A percentile compares a stretch with the other conserved stretches of the same genome.
Evolutionary conservation across 106 monocot genomes (phyloP).

Genomic region (Narthecium ossifragum): DNA sequence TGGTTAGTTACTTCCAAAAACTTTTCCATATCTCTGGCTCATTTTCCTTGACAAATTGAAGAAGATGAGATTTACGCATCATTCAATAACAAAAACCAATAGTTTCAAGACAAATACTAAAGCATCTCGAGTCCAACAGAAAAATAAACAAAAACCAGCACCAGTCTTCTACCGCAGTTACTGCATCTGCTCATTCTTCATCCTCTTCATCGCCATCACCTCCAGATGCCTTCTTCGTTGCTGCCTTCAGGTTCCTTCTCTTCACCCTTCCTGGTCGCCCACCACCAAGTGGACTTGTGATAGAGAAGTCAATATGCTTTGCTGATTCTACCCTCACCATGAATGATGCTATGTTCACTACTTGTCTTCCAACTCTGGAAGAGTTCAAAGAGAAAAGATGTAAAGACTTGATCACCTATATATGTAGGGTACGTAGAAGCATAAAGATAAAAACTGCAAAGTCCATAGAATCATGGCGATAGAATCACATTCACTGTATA

Average conservation of each 20-base stretch:
- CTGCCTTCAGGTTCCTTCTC: constrained; percentile 38
- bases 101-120: no score
- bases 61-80: no score
- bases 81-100: no score
- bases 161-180: no score
- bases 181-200: not conserved
- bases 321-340: constrained; percentile 40
- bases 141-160: no score
- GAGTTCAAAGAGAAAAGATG: not conserved
- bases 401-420: not conserved
- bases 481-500: not conserved
- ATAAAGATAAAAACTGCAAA: not conserved
- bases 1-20: no score
- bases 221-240: constrained; percentile 37
- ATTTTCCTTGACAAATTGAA: no score
- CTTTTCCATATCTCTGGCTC: no score
- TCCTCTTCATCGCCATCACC: constrained; percentile 30
- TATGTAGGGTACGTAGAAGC: not conserved
- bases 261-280: constrained; percentile 43
- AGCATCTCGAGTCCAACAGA: no score
- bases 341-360: constrained; percentile 43
- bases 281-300: constrained; percentile 41
- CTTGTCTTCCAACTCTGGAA: constrained; percentile 37
- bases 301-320: constrained; percentile 46
- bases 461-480: no score